phyloP scores from a whole-genome alignment of 164 flowering plant species.

The Chimonanthus praecox region DNA sequence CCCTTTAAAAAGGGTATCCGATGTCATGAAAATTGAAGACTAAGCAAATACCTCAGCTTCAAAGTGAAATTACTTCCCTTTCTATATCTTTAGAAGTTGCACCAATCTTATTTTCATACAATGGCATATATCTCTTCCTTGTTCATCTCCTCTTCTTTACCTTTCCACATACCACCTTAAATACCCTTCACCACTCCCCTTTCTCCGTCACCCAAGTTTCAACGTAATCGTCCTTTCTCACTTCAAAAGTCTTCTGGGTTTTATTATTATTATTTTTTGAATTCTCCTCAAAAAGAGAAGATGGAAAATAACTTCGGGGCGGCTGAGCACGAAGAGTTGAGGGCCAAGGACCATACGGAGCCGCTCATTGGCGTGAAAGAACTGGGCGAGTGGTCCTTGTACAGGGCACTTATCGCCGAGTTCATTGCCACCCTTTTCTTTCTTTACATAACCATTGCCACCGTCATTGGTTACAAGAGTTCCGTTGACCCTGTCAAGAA shows the following conservation, averaged over 20 bases:
- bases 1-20: slow-evolving; percentile 12
- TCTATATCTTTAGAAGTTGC: background rate
- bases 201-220: background rate
- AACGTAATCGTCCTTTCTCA: background rate
- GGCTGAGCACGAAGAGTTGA: slow-evolving; percentile 22
- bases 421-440: slow-evolving; percentile 57
- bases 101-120: background rate
- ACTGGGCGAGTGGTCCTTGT: slow-evolving; percentile 45
- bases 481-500: slow-evolving; percentile 20
- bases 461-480: slow-evolving; percentile 52
- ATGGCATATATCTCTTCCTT: slow-evolving; percentile 19
- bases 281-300: no score
- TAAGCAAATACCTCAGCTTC: slow-evolving; percentile 41
- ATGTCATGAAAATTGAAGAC: slow-evolving; percentile 27
- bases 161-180: slow-evolving; percentile 9
- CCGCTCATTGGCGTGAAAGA: slow-evolving; percentile 42
- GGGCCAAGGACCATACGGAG: slow-evolving; percentile 49
- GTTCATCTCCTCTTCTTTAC: slow-evolving; percentile 23
- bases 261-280: background rate
- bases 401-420: slow-evolving; percentile 59
- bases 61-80: slow-evolving; percentile 1
- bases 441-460: slow-evolving; percentile 48
- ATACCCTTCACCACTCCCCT: no score
- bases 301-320: slow-evolving; percentile 46
- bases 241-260: background rate